Evolutionary conservation across 2,329 filamentous ascomycete species (phyloP), one percentile per base, ranked within the genome.

Genomic region (Beauveria sp.): DNA sequence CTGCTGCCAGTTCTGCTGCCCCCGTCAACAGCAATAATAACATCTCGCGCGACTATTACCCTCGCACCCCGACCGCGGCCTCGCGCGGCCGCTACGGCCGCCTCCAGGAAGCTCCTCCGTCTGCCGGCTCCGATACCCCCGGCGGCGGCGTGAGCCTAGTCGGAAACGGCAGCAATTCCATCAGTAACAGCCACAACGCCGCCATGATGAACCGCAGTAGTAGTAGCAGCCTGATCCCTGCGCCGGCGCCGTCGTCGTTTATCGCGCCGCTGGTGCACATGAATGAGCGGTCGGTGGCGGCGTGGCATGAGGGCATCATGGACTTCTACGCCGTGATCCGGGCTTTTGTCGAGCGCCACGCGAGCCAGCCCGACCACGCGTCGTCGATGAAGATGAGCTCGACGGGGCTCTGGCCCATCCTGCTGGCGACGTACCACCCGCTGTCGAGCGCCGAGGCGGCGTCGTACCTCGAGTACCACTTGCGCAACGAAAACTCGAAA

Each of bases 391-490:
- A 71, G 22, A 61, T 74, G 46, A 66, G 67, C 54, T 59, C 64
- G 52, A 70, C 69, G n/a, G 65, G 66, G 5, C 66, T 76, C 46
- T 76, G 75, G 73, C 68, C 70, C 2, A 70, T 75, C 24, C 68
- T 76, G 16, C 61, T 76, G 40, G 70, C 72, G 1, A 73, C 70
- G 1, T 76, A 76, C 61, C 68, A 71, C 40, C 74, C 74, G 7
- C 68, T 78, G 24, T 73, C 70, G 18, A 71, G 73, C 58, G 51
- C 66, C 1, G 75, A 77, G 64, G 74, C 75, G 1, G 64, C 72
- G 4, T 75, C 75, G 3, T 78, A 77, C 55, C 72, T 78, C 22
- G 71, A 76, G 52, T 71, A 70, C 59, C 76, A 78, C 56, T 69
- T 78, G 24, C 71, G 71, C 58, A 72, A 75, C 24, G 69, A 71